Base-by-base conservation (phyloP, 805 yeast genomes). In the Candida maltosa region DNA sequence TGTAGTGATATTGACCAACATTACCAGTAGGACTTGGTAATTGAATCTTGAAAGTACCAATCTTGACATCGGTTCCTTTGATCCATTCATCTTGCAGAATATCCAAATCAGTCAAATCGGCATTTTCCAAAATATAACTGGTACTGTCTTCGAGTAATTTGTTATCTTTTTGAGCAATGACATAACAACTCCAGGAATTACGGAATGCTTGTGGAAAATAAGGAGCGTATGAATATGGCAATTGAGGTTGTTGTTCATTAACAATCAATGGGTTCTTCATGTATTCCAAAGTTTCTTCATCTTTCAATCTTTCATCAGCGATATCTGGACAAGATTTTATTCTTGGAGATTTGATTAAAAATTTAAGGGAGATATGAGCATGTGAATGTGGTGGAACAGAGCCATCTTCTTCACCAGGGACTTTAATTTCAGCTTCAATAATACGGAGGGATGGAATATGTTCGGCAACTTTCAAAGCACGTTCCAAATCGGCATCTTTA, bases 1-100 rank as follows among this genome's bases (percentile, higher is more conserved):
- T 75, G 69, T 86, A 86, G 45, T 76, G 80, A 52, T 63, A 76
- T 27, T 62, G 66, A 28, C 94, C 95, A 12, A 65, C 63, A 37
- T 71, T 71, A 14, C 72, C 73, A 11, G 95, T 78, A 29, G 94
- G 88, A 32, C 78, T 70, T 6, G 81, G 60, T 32, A 89, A 56
- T 47, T 82, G 86, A 38, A 89, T 69, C 54, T 85, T 87, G 52
- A 86, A 81, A 1, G 91, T 81, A 30, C 87, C 82, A 37, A 88
- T 66, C 4, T 60, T 62, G 40, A 73, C 72, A 20, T 47, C 47
- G 5, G 68, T 62, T 21, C 45, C 47, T 5, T 68, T 63, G 20
- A 63, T 51, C 70, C 70, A 79, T 43, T 76, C 70, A 35, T 76
- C 78, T 38, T 70, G 76, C 4, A 74, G 48, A 35, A 80, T 59